Base-by-base conservation (phyloP, 495 filamentous ascomycete species). In the Melanomma pulvis-pyrius region DNA sequence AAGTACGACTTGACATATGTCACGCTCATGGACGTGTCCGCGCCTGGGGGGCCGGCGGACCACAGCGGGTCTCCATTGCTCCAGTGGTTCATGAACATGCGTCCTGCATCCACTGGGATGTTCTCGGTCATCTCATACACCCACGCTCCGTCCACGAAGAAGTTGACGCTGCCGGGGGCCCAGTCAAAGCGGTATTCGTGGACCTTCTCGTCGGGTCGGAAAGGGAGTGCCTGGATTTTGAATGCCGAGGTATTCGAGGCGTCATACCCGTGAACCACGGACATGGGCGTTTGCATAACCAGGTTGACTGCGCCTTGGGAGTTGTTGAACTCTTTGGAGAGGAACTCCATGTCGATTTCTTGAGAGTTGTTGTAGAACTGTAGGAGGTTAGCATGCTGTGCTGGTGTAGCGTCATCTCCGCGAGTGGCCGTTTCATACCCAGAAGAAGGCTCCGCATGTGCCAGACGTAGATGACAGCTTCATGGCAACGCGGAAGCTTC, bases 151-250 rank as follows among this genome's bases (percentile, higher is more conserved):
- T 92, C 89, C 12, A 83, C 86, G 70, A 87, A 92, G 75, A 88
- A 90, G 28, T 79, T 71, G 13, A 92, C 85, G 7, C 71, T 71
- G 7, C 77, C 80, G 0, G 83, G 80, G n/a, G 83, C 68, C 79
- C 88, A 92, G 71, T 92, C 90, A 73, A 91, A 88, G 47, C 90
- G 88, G 71, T 92, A 92, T 74, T 92, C 88, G 73, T 92, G 89
- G 62, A 86, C 87, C 7, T 57, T 83, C 0, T 74, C 71, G 0
- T 83, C 80, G 0, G 90, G 87, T 58, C 85, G 72, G 74, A 90
- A 92, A 1, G 83, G 79, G 2, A 92, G 78, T 39, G 81, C 69
- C 12, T 83, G 76, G 39, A 80, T 74, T 48, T 79, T 71, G 74
- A 86, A 90, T 53, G 78, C 82, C 4, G 77, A 76, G 0, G 86